Percentiles rank a stretch among this genome's conserved stretches.
Conservation (phyloP, 1,139 yeast genomes). For the Debaryomyces psychrophilus region DNA sequence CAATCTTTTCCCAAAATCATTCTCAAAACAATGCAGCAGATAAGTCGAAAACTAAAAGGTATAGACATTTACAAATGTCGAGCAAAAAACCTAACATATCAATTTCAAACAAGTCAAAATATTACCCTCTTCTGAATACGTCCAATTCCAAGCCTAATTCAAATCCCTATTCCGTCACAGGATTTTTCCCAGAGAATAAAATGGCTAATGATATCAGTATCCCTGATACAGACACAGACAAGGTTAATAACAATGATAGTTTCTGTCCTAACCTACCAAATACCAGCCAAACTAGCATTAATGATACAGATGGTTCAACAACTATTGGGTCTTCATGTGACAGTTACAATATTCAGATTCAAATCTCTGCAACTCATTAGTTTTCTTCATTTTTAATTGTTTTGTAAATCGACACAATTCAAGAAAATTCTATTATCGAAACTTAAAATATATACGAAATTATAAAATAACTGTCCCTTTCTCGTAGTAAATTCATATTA, state of each 20-base stretch:
- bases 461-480: not conserved
- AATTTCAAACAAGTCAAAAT: not conserved
- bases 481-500: no score
- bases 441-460: not conserved
- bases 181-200: constrained; percentile 13
- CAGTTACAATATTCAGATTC: constrained; percentile 26
- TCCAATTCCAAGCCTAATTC: not conserved
- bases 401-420: not conserved
- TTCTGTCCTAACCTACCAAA: not conserved
- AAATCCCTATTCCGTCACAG: constrained; percentile 15
- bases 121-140: not conserved
- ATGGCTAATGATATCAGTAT: not conserved
- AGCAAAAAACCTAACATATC: not conserved
- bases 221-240: not conserved
- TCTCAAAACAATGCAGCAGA: not conserved
- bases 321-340: constrained; percentile 23
- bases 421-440: constrained; percentile 1
- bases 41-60: not conserved
- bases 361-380: constrained; percentile 18
- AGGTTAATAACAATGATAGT: constrained; percentile 1
- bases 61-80: not conserved
- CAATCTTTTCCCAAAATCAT: not conserved
- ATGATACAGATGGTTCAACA: constrained; percentile 16
- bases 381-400: not conserved
- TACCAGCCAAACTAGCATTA: constrained; percentile 5